Evolutionary conservation across 768 basidiomycete genomes (phyloP).

Genomic region (Xerocomellus dryophilus): DNA sequence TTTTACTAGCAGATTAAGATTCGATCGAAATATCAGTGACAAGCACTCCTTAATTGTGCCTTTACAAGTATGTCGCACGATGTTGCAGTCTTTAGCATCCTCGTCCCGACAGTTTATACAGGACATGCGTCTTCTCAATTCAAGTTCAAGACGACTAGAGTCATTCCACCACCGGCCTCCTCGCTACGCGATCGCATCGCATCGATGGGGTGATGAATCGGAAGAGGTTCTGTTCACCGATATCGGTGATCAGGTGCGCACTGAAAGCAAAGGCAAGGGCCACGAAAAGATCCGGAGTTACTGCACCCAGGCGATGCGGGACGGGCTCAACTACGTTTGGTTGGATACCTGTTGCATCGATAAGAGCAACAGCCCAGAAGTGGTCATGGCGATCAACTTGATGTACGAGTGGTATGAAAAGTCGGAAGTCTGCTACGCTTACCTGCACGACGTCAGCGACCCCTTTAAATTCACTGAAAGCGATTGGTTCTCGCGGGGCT

Average conservation of each 20-base stretch:
- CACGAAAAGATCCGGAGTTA: constrained; percentile 20
- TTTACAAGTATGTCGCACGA: constrained; percentile 2
- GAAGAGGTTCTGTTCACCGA: constrained; percentile 26
- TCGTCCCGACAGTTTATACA: neutral
- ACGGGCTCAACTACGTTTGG: constrained; percentile 27
- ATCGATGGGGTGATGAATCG: constrained; percentile 24
- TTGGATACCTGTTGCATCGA: constrained; percentile 35
- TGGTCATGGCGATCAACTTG: constrained; percentile 30
- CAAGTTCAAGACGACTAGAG: constrained; percentile 15
- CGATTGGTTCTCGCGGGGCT: constrained; percentile 33
- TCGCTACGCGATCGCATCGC: constrained; percentile 27
- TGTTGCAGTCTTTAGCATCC: neutral
- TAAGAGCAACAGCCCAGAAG: constrained; percentile 26
- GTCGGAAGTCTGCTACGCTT: constrained; percentile 27
- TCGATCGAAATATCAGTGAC: neutral
- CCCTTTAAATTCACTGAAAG: constrained; percentile 16
- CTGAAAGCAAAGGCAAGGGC: constrained; percentile 16
- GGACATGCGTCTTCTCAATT: constrained; percentile 16
- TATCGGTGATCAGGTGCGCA: constrained; percentile 15
- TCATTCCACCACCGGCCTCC: neutral
- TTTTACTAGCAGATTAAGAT: neutral
- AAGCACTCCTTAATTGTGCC: neutral
- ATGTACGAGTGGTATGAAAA: constrained; percentile 35
- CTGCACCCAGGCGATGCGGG: constrained; percentile 15
- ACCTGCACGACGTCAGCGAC: constrained; percentile 26